Evolutionary conservation across 1,284 basidiomycete genomes (phyloP).

Genomic region (Ganoderma meredithae): DNA sequence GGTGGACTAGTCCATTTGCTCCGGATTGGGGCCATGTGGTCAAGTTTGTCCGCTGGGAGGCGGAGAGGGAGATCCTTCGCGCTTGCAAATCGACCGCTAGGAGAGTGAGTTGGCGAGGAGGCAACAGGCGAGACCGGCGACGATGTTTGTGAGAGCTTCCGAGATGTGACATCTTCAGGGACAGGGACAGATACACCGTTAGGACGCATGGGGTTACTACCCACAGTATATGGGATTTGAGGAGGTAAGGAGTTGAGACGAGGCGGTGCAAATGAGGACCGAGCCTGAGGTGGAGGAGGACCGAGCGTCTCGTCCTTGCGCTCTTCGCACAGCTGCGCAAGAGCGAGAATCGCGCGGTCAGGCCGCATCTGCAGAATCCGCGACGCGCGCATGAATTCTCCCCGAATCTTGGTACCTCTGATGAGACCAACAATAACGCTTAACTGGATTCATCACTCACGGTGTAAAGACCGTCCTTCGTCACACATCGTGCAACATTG

Average conservation of each 20-base stretch:
- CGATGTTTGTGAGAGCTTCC: constrained; percentile 22
- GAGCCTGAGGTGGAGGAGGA: constrained; percentile 47
- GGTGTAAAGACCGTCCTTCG: constrained; percentile 94
- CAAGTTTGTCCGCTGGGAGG: constrained; percentile 48
- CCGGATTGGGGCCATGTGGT: constrained; percentile 82
- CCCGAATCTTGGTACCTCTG: constrained; percentile 80
- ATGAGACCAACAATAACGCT: background rate
- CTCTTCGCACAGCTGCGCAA: constrained; percentile 87
- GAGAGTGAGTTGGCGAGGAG: constrained; percentile 36
- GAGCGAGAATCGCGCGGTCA: constrained; percentile 80
- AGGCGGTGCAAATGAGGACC: constrained; percentile 60
- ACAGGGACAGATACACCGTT: constrained; percentile 48
- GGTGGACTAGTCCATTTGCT: constrained; percentile 84
- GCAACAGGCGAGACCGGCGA: constrained; percentile 28
- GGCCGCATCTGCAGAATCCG: constrained; percentile 83
- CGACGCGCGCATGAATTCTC: constrained; percentile 97
- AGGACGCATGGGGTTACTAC: constrained; percentile 63
- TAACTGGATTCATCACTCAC: constrained; percentile 51
- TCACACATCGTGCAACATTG: constrained; percentile 97
- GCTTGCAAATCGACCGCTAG: constrained; percentile 19
- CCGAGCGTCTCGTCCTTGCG: constrained; percentile 67
- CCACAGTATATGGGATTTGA: constrained; percentile 73
- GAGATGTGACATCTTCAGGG: constrained; percentile 54
- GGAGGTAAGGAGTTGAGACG: constrained; percentile 64
- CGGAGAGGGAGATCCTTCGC: constrained; percentile 45